These are phyloP conservation scores for Xylariaceae sp. DNA, from an alignment of 2,329 filamentous ascomycete genomes.

Conservation along the genomic window DNA sequence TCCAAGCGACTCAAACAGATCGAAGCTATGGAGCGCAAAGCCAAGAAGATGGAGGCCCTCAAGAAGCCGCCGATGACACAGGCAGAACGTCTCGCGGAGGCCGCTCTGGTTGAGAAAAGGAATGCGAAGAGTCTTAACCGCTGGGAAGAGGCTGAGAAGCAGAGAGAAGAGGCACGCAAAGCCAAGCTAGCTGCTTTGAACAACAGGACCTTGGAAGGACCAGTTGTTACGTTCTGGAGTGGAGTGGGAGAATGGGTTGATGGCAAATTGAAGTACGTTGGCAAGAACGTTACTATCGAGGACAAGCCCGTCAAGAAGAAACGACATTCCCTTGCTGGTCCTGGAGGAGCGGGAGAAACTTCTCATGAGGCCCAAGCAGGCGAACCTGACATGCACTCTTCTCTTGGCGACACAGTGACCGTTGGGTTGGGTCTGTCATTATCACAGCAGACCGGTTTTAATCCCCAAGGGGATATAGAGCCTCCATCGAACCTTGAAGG, in stretches of 20 bases:
- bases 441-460: constrained; percentile 8
- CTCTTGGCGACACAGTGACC: constrained; percentile 15
- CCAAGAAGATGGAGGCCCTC: constrained; percentile 65
- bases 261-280: constrained; percentile 66
- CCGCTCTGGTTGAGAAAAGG: constrained; percentile 73
- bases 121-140: constrained; percentile 87
- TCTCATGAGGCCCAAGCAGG: constrained; percentile 25
- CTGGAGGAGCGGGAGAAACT: constrained; percentile 19
- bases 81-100: constrained; percentile 76
- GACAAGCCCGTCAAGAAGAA: constrained; percentile 53
- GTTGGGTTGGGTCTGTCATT: constrained; percentile 4
- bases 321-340: constrained; percentile 35
- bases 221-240: constrained; percentile 89
- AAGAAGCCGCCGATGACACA: constrained; percentile 83
- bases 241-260: constrained; percentile 80
- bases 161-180: constrained; percentile 75
- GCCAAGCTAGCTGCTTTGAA: constrained; percentile 83
- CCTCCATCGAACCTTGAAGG: not conserved
- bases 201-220: constrained; percentile 78
- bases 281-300: constrained; percentile 58
- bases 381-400: constrained; percentile 6
- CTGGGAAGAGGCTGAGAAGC: constrained; percentile 91
- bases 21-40: constrained; percentile 60
- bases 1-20: constrained; percentile 65
- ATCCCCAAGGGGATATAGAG: not conserved